Evolutionary conservation across 768 basidiomycete species (phyloP).

Genomic region (Leccinum ochraceum): DNA sequence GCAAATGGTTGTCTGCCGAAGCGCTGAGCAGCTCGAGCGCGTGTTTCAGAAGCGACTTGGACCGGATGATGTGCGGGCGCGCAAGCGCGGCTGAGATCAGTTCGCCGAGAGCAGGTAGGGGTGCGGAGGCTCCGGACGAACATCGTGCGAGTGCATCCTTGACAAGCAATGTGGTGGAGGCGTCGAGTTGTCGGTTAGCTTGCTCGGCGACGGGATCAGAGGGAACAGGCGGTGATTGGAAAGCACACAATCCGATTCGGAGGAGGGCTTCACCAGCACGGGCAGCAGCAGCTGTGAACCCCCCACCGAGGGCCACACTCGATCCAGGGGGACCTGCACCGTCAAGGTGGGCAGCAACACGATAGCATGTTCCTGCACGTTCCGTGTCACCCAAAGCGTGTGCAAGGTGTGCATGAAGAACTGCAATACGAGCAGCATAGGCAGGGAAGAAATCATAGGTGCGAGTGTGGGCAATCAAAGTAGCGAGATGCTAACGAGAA

Average conservation of each 20-base stretch:
- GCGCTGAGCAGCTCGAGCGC: slow-evolving; percentile 58
- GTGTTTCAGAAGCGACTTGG: slow-evolving; percentile 47
- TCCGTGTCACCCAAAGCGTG: slow-evolving; percentile 58
- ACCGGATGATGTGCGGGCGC: slow-evolving; percentile 29
- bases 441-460: slow-evolving; percentile 53
- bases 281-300: slow-evolving; percentile 50
- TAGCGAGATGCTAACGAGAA: slow-evolving; percentile 37
- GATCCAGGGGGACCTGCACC: slow-evolving; percentile 32
- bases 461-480: slow-evolving; percentile 62
- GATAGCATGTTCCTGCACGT: slow-evolving; percentile 63
- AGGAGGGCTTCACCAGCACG: slow-evolving; percentile 53
- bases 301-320: slow-evolving; percentile 19
- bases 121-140: slow-evolving; percentile 22
- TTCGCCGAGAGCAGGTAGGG: slow-evolving; percentile 15
- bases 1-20: slow-evolving; percentile 71
- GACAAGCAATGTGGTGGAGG: slow-evolving; percentile 18
- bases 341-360: slow-evolving; percentile 55
- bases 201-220: slow-evolving; percentile 5
- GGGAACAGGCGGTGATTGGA: slow-evolving; percentile 1
- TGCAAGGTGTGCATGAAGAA: slow-evolving; percentile 73
- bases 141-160: slow-evolving; percentile 31
- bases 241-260: slow-evolving; percentile 43
- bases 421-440: slow-evolving; percentile 62
- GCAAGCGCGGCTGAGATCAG: slow-evolving; percentile 23
- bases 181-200: slow-evolving; percentile 17